Conservation (phyloP, 1,284 basidiomycete genomes). For the Trichosporon ovoides region DNA sequence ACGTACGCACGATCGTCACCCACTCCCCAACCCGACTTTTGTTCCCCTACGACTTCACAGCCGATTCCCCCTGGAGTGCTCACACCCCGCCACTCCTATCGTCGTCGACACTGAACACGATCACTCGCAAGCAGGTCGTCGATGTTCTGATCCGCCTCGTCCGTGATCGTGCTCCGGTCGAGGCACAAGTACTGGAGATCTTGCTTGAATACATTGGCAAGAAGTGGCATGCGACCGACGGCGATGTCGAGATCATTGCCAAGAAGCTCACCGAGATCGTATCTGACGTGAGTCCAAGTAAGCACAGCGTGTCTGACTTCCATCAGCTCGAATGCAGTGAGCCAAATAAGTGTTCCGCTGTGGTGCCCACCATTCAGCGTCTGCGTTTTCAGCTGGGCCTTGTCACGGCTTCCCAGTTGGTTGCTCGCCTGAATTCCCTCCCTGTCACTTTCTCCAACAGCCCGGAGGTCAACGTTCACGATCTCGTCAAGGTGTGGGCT, state of each 20-base stretch:
- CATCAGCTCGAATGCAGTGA: slow-evolving; percentile 24
- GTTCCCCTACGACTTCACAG: slow-evolving; percentile 25
- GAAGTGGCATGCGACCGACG: slow-evolving; percentile 23
- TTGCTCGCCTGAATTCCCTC: slow-evolving; percentile 21
- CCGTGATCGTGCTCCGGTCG: neutral
- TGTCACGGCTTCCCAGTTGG: slow-evolving; percentile 26
- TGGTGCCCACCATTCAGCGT: slow-evolving; percentile 26
- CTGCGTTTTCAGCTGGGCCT: slow-evolving; percentile 35
- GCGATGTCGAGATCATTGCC: slow-evolving; percentile 28
- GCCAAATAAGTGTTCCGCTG: slow-evolving; percentile 10
- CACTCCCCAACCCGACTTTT: slow-evolving; percentile 15
- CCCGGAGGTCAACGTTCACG: neutral
- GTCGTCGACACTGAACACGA: slow-evolving; percentile 9
- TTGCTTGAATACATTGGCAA: slow-evolving; percentile 33
- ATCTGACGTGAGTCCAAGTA: slow-evolving; percentile 32
- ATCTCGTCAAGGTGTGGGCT: slow-evolving; percentile 22
- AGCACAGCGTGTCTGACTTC: slow-evolving; percentile 10
- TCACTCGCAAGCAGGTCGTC: slow-evolving; percentile 28
- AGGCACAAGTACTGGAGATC: slow-evolving; percentile 21
- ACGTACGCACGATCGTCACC: neutral
- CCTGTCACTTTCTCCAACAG: neutral
- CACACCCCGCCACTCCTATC: neutral
- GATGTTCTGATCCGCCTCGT: slow-evolving; percentile 26
- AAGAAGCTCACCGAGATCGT: slow-evolving; percentile 42
- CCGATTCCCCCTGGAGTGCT: neutral